These are phyloP conservation scores for Isatis tinctoria DNA, from an alignment of 345 rosid species.

Conservation along the genomic window DNA sequence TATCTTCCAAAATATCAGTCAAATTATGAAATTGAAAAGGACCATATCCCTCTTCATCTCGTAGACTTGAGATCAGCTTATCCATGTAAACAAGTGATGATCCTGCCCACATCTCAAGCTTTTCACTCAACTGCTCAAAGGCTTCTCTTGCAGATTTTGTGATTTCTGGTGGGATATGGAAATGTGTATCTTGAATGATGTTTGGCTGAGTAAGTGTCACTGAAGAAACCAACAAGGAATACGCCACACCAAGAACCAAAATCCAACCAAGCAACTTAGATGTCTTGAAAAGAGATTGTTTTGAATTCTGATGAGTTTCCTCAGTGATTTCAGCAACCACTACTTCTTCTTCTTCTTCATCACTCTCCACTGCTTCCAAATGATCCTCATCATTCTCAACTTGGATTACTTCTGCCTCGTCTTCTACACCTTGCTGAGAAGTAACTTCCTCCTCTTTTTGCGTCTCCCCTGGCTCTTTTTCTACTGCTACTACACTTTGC, in stretches of 20 bases:
- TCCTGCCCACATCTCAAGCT: slow-evolving; percentile 26
- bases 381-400: slow-evolving; percentile 22
- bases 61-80: slow-evolving; percentile 20
- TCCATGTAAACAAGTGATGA: slow-evolving; percentile 21
- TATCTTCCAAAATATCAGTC: slow-evolving; percentile 11
- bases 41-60: slow-evolving; percentile 13
- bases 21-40: slow-evolving; percentile 17
- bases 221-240: slow-evolving; percentile 34
- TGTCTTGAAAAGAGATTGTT: slow-evolving; percentile 37
- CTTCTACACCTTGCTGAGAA: slow-evolving; percentile 24
- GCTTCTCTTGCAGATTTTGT: slow-evolving; percentile 3
- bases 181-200: neutral
- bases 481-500: slow-evolving; percentile 17
- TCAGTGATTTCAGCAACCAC: slow-evolving; percentile 21
- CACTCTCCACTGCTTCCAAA: slow-evolving; percentile 5
- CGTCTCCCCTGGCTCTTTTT: slow-evolving; percentile 13
- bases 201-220: neutral
- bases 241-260: slow-evolving; percentile 36
- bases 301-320: slow-evolving; percentile 20
- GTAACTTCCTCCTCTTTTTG: slow-evolving; percentile 32
- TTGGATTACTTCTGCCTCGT: neutral
- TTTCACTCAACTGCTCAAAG: slow-evolving; percentile 22
- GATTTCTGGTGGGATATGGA: neutral
- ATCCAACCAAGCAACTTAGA: slow-evolving; percentile 45
- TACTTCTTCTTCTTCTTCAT: slow-evolving; percentile 30